A percentile compares a stretch with the other conserved stretches of the same genome.
Evolutionary conservation across 2,329 filamentous ascomycete genomes (phyloP).

Genomic region (Tympanopsis confertula): DNA sequence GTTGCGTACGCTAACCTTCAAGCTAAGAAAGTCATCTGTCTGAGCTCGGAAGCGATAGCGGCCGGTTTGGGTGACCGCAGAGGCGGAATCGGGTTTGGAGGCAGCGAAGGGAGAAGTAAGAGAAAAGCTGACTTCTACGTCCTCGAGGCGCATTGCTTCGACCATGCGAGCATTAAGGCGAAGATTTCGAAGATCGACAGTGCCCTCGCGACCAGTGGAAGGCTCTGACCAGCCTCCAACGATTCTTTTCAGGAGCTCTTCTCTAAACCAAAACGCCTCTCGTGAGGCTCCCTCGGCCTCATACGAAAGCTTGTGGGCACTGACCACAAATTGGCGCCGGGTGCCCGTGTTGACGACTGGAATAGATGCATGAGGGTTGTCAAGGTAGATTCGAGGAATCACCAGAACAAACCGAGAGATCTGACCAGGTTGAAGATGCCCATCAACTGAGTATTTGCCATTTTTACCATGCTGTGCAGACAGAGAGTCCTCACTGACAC

Average conservation of each 20-base stretch:
- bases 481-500: conserved; percentile 23
- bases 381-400: conserved; percentile 38
- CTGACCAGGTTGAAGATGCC: conserved; percentile 41
- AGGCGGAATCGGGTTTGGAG: neutral
- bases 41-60: conserved; percentile 29
- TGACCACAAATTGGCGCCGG: conserved; percentile 47
- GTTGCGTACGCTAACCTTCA: conserved; percentile 35
- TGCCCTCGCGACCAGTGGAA: conserved; percentile 19
- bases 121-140: conserved; percentile 27
- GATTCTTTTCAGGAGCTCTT: conserved; percentile 37
- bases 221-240: conserved; percentile 39
- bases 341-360: conserved; percentile 39
- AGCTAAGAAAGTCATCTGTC: conserved; percentile 34
- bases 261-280: conserved; percentile 47
- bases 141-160: conserved; percentile 38
- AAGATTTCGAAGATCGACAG: conserved; percentile 37
- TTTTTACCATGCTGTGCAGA: conserved; percentile 8
- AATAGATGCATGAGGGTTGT: conserved; percentile 36
- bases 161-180: conserved; percentile 39
- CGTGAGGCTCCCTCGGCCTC: conserved; percentile 39
- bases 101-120: conserved; percentile 18
- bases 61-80: conserved; percentile 22
- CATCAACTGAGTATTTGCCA: conserved; percentile 20
- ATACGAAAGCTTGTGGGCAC: conserved; percentile 35
- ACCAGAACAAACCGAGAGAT: conserved; percentile 37